Evolutionary conservation across 352 stramenopile species (phyloP), one percentile per base, ranked within the genome.

Genomic region (Peronospora belbahrii): DNA sequence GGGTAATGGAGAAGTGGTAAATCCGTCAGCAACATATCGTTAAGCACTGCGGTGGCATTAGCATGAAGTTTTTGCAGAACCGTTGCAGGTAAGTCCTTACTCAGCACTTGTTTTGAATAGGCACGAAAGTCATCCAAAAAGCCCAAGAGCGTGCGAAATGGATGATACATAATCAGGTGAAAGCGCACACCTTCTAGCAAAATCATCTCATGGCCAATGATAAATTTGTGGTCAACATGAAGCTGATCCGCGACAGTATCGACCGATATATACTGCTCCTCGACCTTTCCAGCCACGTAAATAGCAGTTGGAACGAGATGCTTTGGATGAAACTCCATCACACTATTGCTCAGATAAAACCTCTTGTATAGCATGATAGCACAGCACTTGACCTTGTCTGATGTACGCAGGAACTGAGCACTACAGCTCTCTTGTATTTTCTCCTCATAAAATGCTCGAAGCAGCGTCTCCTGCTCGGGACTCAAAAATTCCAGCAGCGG

Each of bases 181-280:
- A 95, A 95, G 34, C 82, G 80, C 39, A 91, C 78, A 3, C 84
- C 83, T 40, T 91, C 81, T 2, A 95, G 65, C 32, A 95, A 66
- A 5, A 85, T 56, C 78, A 95, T 95, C 56, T 95, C 84, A 34
- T 92, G 76, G 2, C 71, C 77, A 41, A 94, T 88, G 15, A 95
- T 81, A 53, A 86, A 74, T 55, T 88, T 86, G 52, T 88, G 79
- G 54, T 92, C 79, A 34, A 90, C 71, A 25, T 78, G 55, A n/a
- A 92, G 67, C 50, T 91, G 75, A 53, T 90, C 69, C 1, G 78
- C 81, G 34, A 94, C 73, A 33, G 70, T 90, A 33, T 94, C 82
- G 30, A 91, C 82, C 20, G 74, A 88, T 47, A 91, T 89, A 60
- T 91, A 94, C 62, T 94, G 82, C 75, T 95, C 84, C 57, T 95